Conservation (phyloP, 352 stramenopile species). For the Phytophthora idaei region DNA sequence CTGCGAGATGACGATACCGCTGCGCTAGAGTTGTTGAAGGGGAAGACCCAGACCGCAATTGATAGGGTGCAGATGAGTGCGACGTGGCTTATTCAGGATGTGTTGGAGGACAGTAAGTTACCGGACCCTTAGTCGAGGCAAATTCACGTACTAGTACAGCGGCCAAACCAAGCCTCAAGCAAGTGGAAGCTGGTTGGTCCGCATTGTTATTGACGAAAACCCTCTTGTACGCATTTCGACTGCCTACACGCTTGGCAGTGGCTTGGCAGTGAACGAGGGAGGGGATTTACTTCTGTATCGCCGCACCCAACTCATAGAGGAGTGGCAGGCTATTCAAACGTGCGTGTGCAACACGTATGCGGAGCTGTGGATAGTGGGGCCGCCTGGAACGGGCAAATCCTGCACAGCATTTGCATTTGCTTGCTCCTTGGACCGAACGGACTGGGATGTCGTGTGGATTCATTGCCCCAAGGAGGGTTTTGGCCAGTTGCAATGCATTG, state of each 20-base stretch:
- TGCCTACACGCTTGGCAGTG: slow-evolving; percentile 2
- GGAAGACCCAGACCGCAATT: too few species aligned
- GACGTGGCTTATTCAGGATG: too few species aligned
- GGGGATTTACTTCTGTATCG: not conserved
- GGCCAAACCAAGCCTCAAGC: too few species aligned
- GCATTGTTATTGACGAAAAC: not conserved
- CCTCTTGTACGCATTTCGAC: not conserved
- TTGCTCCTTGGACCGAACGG: slow-evolving; percentile 14
- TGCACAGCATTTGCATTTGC: slow-evolving; percentile 22
- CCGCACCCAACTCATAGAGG: not conserved
- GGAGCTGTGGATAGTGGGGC: not conserved
- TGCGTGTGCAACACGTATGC: not conserved
- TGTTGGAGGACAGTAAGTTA: too few species aligned
- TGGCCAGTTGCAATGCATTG: slow-evolving; percentile 4
- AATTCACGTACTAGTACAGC: too few species aligned
- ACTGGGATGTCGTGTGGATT: slow-evolving; percentile 18
- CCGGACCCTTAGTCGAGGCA: too few species aligned
- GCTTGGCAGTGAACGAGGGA: not conserved
- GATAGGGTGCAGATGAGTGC: too few species aligned
- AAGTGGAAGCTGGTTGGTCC: too few species aligned
- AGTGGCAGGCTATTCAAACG: not conserved
- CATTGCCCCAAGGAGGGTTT: not conserved
- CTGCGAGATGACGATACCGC: too few species aligned
- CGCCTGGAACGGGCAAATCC: slow-evolving; percentile 1
- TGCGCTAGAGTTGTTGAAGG: too few species aligned